Percentiles rank a stretch among this genome's conserved stretches.
Conservation (phyloP, 805 yeast genomes). For the Hemisphaericaspora nanyangensis region DNA sequence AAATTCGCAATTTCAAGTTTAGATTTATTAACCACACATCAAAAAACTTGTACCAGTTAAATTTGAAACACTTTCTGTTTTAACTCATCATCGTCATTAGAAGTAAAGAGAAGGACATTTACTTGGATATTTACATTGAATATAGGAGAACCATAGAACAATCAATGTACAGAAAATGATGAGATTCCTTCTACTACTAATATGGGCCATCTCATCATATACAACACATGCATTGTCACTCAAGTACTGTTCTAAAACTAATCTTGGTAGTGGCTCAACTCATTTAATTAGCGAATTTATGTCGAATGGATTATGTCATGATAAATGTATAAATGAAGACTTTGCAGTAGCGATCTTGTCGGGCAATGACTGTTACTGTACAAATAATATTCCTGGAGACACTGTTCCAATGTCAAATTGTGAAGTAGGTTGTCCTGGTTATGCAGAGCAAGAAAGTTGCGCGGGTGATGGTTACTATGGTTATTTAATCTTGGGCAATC, state of each 20-base stretch:
- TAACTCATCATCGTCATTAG: no score
- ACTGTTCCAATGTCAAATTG: conserved; percentile 36
- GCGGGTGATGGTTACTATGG: conserved; percentile 48
- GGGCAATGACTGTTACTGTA: conserved; percentile 58
- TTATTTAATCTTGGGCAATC: conserved; percentile 39
- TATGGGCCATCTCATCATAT: background rate
- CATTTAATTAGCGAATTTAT: conserved; percentile 13
- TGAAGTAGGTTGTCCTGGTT: conserved; percentile 43
- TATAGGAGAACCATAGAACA: no score
- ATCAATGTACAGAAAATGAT: background rate
- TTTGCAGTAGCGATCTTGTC: conserved; percentile 53
- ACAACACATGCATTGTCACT: conserved; percentile 1
- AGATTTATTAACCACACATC: no score
- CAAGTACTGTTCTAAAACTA: conserved; percentile 20
- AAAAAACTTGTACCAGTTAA: no score
- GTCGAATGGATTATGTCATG: conserved; percentile 53
- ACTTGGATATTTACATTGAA: no score
- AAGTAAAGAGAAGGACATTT: no score
- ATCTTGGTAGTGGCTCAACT: conserved; percentile 14
- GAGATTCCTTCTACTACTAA: background rate
- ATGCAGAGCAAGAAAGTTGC: conserved; percentile 34
- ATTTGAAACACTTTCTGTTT: no score
- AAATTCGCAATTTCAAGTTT: no score
- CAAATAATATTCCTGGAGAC: conserved; percentile 45
- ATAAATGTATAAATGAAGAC: conserved; percentile 38